Evolutionary conservation across 208 protist species (phyloP).

Genomic region (Trichomonas tenax): DNA sequence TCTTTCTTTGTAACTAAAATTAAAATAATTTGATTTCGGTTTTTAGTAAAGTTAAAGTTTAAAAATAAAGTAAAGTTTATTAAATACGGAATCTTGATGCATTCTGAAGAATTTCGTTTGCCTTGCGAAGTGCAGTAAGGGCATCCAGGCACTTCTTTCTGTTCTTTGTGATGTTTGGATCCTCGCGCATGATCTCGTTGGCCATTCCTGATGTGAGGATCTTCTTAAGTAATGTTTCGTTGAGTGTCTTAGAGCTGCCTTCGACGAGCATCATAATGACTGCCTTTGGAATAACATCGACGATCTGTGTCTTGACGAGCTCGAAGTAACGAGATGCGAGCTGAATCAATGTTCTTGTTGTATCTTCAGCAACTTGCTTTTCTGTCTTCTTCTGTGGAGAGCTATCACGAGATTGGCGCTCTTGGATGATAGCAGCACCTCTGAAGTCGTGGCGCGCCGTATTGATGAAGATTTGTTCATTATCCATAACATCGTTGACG

Average conservation of each 20-base stretch:
- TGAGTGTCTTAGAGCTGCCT: slow-evolving; percentile 6
- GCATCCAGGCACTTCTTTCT: slow-evolving; percentile 29
- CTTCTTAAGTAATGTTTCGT: slow-evolving; percentile 37
- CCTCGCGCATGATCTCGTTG: slow-evolving; percentile 42
- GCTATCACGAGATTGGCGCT: not conserved
- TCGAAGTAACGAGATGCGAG: not conserved
- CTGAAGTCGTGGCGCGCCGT: not conserved
- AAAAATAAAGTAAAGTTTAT: not conserved
- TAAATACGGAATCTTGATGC: not conserved
- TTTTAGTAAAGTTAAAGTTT: no score
- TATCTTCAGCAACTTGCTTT: not conserved
- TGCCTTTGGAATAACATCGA: slow-evolving; percentile 11
- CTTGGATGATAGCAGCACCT: not conserved
- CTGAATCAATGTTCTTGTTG: not conserved
- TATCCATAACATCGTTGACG: slow-evolving; percentile 20
- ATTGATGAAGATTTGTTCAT: slow-evolving; percentile 15
- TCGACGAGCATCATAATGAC: slow-evolving; percentile 4
- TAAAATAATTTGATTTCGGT: no score
- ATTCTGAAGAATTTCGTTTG: not conserved
- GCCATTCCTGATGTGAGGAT: slow-evolving; percentile 40
- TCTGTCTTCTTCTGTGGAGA: not conserved
- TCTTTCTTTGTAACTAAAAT: no score
- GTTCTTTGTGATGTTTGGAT: slow-evolving; percentile 39
- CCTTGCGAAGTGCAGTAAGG: slow-evolving; percentile 33
- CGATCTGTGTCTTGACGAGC: not conserved